Conservation (phyloP, 1,284 basidiomycete genomes). For the Irpex rosettiformis region DNA sequence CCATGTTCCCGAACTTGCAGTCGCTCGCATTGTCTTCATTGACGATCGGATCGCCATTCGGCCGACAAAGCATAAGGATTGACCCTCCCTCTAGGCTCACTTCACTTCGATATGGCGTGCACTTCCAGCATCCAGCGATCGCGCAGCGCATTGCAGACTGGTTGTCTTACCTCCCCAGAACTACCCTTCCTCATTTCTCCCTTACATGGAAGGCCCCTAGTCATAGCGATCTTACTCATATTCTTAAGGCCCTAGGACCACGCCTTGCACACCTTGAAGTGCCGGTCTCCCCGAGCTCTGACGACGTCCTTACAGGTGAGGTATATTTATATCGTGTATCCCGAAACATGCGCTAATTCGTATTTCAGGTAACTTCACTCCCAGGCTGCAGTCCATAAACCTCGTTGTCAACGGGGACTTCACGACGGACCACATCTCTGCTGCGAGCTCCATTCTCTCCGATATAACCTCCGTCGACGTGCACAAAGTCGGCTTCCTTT, state of each 20-base stretch:
- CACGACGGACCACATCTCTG: not conserved
- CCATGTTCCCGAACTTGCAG: constrained; percentile 11
- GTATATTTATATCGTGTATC: not conserved
- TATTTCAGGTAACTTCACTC: not conserved
- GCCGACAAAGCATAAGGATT: not conserved
- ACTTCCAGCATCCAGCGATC: not conserved
- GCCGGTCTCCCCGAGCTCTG: not conserved
- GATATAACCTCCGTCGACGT: not conserved
- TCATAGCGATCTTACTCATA: not conserved
- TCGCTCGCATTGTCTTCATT: not conserved
- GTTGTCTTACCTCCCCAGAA: not conserved
- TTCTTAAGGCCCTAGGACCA: not conserved
- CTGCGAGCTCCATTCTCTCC: not conserved
- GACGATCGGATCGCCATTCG: constrained; percentile 5
- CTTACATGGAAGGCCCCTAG: not conserved
- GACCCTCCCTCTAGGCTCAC: not conserved
- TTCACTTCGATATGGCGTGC: not conserved
- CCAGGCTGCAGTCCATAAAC: not conserved
- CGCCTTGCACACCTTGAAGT: not conserved
- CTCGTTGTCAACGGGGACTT: not conserved
- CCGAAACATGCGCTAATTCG: not conserved
- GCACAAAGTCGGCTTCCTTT: not conserved
- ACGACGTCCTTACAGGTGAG: not conserved
- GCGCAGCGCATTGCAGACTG: not conserved
- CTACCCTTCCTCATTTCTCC: not conserved